phyloP scores from a whole-genome alignment of 1,139 yeast genomes.

The Suhomyces bribrorum region DNA sequence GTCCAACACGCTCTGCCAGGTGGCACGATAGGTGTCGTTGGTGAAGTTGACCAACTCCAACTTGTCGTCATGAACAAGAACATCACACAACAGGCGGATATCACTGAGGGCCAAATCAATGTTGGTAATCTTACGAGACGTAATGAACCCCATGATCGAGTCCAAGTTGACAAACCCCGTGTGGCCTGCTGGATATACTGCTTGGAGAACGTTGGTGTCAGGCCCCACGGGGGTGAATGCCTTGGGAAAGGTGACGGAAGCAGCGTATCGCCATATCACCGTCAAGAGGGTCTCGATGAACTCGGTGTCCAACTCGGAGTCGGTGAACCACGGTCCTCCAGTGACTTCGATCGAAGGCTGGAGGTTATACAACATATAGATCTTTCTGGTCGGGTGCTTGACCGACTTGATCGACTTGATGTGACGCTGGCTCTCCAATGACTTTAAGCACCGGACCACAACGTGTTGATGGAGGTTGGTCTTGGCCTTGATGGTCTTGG shows the following conservation, averaged over 20 bases:
- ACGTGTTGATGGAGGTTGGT: slow-evolving; percentile 93
- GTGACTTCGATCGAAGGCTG: slow-evolving; percentile 96
- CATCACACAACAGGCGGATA: slow-evolving; percentile 83
- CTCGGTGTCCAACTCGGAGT: slow-evolving; percentile 90
- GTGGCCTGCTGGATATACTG: slow-evolving; percentile 35
- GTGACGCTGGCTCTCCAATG: slow-evolving; percentile 78
- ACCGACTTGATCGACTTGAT: slow-evolving; percentile 92
- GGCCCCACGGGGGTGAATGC: slow-evolving; percentile 51
- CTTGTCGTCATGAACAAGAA: slow-evolving; percentile 82
- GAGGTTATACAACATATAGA: slow-evolving; percentile 88
- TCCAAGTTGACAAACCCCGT: slow-evolving; percentile 68
- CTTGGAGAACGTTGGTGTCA: slow-evolving; percentile 50
- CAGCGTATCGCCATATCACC: slow-evolving; percentile 86
- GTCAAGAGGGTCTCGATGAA: slow-evolving; percentile 82
- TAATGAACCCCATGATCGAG: slow-evolving; percentile 74
- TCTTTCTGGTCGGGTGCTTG: slow-evolving; percentile 93
- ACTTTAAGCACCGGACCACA: slow-evolving; percentile 80
- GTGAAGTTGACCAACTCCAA: slow-evolving; percentile 58
- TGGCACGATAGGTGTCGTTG: slow-evolving; percentile 56
- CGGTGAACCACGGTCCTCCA: slow-evolving; percentile 99
- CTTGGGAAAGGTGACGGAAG: slow-evolving; percentile 72
- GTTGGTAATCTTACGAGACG: slow-evolving; percentile 72
- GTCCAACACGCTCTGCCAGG: slow-evolving; percentile 62
- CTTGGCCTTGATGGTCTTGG: slow-evolving; percentile 85
- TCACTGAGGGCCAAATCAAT: slow-evolving; percentile 77